Evolutionary conservation across 495 filamentous ascomycete genomes (phyloP).

Genomic region (Penicillium goetzii): DNA sequence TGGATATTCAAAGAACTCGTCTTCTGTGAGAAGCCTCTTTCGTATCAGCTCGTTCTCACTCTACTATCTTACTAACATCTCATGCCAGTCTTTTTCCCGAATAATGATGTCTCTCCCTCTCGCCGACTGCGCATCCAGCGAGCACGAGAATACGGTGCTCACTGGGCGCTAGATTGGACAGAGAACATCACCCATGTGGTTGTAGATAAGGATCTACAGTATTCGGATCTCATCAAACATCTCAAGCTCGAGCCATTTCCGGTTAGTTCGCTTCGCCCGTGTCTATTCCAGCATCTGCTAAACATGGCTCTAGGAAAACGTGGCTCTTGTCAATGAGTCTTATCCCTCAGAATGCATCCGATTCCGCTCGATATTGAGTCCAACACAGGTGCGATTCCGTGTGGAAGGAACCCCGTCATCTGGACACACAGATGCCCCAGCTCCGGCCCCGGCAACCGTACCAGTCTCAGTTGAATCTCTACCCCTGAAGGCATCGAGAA

Average conservation of each 20-base stretch:
- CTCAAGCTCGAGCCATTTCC: slow-evolving; percentile 56
- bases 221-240: slow-evolving; percentile 64
- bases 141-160: slow-evolving; percentile 75
- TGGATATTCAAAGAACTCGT: slow-evolving; percentile 67
- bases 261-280: slow-evolving; percentile 36
- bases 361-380: slow-evolving; percentile 59
- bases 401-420: slow-evolving; percentile 47
- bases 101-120: slow-evolving; percentile 68
- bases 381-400: slow-evolving; percentile 61
- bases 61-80: slow-evolving; percentile 10
- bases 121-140: slow-evolving; percentile 73
- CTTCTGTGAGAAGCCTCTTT: slow-evolving; percentile 56
- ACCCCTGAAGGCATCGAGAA: slow-evolving; percentile 35
- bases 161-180: slow-evolving; percentile 60
- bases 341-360: slow-evolving; percentile 81
- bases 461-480: slow-evolving; percentile 22
- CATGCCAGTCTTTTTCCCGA: slow-evolving; percentile 72
- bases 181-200: slow-evolving; percentile 71
- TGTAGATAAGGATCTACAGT: slow-evolving; percentile 71
- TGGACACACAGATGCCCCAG: slow-evolving; percentile 9
- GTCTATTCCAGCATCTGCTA: slow-evolving; percentile 31
- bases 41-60: not conserved
- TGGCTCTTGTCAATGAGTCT: slow-evolving; percentile 71
- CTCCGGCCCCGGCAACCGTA: not conserved
- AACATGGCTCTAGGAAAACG: slow-evolving; percentile 42